Percentiles rank a stretch among this genome's conserved stretches.
Conservation (phyloP, 345 rosid species). For the Hevea brasiliensis region DNA sequence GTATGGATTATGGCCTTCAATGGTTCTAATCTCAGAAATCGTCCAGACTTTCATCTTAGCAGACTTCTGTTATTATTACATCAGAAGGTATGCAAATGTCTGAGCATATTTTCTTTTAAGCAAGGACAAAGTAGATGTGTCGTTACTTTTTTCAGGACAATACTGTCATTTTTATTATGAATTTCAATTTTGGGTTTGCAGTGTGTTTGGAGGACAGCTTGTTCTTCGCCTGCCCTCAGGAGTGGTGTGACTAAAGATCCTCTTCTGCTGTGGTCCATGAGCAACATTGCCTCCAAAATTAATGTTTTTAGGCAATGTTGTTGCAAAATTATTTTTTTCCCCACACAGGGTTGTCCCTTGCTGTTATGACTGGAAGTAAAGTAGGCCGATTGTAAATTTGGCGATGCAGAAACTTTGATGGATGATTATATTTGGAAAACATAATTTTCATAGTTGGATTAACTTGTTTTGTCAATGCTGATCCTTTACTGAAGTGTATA, state of each 20-base stretch:
- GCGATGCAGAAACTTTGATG: constrained; percentile 27
- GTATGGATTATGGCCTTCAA: constrained; percentile 96
- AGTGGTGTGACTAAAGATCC: constrained; percentile 53
- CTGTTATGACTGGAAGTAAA: constrained; percentile 18
- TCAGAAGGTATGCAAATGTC: constrained; percentile 57
- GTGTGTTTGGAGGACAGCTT: constrained; percentile 98
- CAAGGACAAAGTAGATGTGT: background rate
- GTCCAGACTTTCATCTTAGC: constrained; percentile 98
- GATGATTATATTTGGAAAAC: constrained; percentile 27
- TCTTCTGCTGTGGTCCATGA: constrained; percentile 5
- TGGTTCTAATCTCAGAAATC: constrained; percentile 95
- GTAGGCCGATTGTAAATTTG: constrained; percentile 37
- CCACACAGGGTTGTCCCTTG: constrained; percentile 11
- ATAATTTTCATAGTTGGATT: constrained; percentile 20
- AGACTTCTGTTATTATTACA: constrained; percentile 94
- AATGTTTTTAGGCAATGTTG: constrained; percentile 9
- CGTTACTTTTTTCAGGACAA: background rate
- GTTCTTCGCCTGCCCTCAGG: constrained; percentile 98
- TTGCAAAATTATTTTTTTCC: constrained; percentile 14
- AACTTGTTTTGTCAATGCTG: constrained; percentile 10
- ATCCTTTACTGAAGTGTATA: background rate
- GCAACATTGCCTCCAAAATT: constrained; percentile 17
- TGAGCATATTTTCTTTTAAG: background rate
- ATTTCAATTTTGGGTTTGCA: constrained; percentile 31
- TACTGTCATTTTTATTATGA: background rate